Evolutionary conservation across 495 filamentous ascomycete species (phyloP).

Genomic region (Emericellopsis terricola): DNA sequence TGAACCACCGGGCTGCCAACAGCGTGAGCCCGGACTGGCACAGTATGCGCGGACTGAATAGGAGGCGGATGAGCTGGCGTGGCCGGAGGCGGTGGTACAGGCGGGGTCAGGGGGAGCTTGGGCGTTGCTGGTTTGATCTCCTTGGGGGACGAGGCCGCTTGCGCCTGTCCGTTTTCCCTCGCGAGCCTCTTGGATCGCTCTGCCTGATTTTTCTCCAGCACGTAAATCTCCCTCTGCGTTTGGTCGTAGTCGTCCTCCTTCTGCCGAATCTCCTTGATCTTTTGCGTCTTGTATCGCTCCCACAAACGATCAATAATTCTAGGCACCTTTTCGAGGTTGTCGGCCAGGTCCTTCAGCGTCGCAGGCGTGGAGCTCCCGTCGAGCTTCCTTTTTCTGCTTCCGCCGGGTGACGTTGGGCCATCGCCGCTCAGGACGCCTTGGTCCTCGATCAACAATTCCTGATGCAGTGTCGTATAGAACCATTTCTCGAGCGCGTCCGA

Average conservation of each 20-base stretch:
- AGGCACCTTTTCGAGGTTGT: conserved; percentile 47
- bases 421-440: conserved; percentile 8
- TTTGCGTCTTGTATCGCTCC: conserved; percentile 47
- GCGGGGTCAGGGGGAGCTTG: no score
- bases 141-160: neutral
- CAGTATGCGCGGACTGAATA: no score
- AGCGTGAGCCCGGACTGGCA: no score
- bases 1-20: no score
- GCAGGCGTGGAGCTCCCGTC: conserved; percentile 38
- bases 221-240: conserved; percentile 46
- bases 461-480: conserved; percentile 56
- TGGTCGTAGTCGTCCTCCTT: conserved; percentile 51
- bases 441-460: conserved; percentile 33
- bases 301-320: conserved; percentile 55
- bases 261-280: conserved; percentile 49
- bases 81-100: conserved; percentile 7
- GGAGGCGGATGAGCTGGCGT: conserved; percentile 3
- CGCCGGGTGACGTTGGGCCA: conserved; percentile 24
- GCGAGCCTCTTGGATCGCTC: conserved; percentile 8
- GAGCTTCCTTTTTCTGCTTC: conserved; percentile 61
- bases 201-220: conserved; percentile 35
- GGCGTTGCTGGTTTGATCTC: conserved; percentile 4
- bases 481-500: conserved; percentile 63
- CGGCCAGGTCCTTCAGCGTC: conserved; percentile 42
- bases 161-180: conserved; percentile 12